These are phyloP conservation scores for Paramecium biaurelia DNA, from an alignment of 73 alveolate genomes.

Conservation along the genomic window DNA sequence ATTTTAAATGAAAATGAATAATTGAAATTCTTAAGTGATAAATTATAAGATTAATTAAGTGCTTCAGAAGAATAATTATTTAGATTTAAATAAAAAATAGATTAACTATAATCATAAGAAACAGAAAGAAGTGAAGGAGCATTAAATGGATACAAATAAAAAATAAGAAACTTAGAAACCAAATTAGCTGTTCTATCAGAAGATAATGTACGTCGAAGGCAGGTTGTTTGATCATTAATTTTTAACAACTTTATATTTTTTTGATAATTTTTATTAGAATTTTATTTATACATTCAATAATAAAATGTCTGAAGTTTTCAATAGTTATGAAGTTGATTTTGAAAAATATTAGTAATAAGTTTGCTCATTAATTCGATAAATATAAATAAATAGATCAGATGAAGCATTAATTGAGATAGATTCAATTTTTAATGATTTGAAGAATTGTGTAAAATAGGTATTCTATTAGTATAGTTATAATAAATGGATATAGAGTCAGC, in stretches of 20 bases:
- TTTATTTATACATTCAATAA: neutral
- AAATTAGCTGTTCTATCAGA: neutral
- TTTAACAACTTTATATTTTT: neutral
- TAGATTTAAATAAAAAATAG: neutral
- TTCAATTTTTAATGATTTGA: neutral
- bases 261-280: neutral
- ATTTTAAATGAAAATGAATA: slow-evolving; percentile 12
- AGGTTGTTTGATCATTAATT: neutral
- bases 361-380: neutral
- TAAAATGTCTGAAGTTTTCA: neutral
- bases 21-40: neutral
- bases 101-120: slow-evolving; percentile 2
- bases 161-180: neutral
- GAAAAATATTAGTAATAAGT: neutral
- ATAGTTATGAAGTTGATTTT: neutral
- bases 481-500: neutral
- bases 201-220: neutral
- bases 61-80: slow-evolving; percentile 22
- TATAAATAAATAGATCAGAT: neutral
- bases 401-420: neutral
- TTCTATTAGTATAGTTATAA: neutral
- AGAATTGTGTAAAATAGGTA: neutral
- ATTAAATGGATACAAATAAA: neutral
- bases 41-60: neutral
- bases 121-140: slow-evolving; percentile 16